phyloP scores from a whole-genome alignment of 345 rosid species.

The Turritis glabra region DNA sequence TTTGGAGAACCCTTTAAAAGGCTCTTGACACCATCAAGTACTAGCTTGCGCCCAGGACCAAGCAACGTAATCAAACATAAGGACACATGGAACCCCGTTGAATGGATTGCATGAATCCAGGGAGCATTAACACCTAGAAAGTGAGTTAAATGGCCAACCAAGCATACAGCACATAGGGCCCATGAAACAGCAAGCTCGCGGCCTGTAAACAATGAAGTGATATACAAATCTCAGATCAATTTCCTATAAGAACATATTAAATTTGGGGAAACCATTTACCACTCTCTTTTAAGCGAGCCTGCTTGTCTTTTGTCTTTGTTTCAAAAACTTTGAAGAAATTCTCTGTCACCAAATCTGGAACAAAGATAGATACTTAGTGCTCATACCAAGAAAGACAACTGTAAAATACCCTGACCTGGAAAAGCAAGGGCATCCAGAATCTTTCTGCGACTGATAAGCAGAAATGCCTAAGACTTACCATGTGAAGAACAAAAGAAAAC shows the following conservation, averaged over 20 bases:
- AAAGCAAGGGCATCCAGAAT: constrained; percentile 10
- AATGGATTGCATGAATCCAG: constrained; percentile 85
- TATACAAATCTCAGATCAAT: constrained; percentile 18
- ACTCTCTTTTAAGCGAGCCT: constrained; percentile 71
- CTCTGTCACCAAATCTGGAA: constrained; percentile 63
- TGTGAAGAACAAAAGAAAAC: neutral
- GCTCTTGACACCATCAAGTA: constrained; percentile 79
- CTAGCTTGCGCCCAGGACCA: constrained; percentile 92
- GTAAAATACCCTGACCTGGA: neutral
- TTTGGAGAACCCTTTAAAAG: constrained; percentile 84
- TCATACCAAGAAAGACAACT: constrained; percentile 16
- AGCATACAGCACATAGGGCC: constrained; percentile 97
- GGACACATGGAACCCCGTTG: constrained; percentile 86
- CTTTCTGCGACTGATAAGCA: constrained; percentile 4
- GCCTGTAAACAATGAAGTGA: constrained; percentile 47
- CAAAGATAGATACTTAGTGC: constrained; percentile 32
- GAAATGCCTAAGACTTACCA: constrained; percentile 8
- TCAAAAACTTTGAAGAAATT: constrained; percentile 79
- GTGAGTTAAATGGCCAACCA: constrained; percentile 89
- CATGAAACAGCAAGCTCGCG: constrained; percentile 91
- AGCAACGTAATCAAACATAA: constrained; percentile 82
- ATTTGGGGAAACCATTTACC: constrained; percentile 44
- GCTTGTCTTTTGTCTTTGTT: constrained; percentile 81
- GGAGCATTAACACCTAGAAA: constrained; percentile 63
- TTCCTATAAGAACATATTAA: constrained; percentile 1